Base-by-base conservation (phyloP, 202 grass and related monocot genomes). In the Setaria italica region DNA sequence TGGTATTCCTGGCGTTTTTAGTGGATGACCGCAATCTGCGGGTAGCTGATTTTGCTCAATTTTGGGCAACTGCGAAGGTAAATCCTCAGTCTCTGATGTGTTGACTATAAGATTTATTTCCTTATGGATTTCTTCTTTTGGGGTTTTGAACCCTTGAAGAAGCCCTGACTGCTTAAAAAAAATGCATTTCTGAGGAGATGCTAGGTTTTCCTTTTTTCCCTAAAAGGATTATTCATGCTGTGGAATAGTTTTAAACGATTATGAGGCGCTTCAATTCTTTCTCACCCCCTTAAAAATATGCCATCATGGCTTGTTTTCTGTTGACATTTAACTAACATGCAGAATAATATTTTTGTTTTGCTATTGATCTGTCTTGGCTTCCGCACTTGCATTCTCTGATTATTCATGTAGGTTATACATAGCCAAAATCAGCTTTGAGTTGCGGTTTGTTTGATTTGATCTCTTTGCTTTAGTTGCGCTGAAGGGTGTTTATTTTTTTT, bases 11-110 rank as follows among this genome's bases (percentile, higher is more conserved):
- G 84, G 80, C 89, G 73, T 77, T 93, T 90, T 95, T 95, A 98
- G 96, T 98, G 96, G 96, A 98, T 98, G 96, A 98, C 93, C 96
- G 93, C 93, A 98, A 98, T 98, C 96, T 98, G 93, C 91, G 95
- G 91, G 88, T 98, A 95, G 95, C 95, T 55, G 95, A 98, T 98
- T 98, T 98, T 98, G 90, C 95, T 92, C 95, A 98, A 80, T 98
- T 95, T 95, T 98, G 95, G 95, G 95, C 95, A 92, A 88, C 84
- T 89, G 91, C 91, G 49, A 98, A 98, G 95, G 95, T 98, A 98
- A 93, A 94, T 82, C 80, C 91, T 93, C 87, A 88, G 42, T 90
- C 89, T 81, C 81, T 90, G n/a, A 68, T 70, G 80, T 43, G 76
- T 84, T 57, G 83, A 84, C 80, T 87, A 77, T 42, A 78, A 84